Base-by-base conservation (phyloP, 2,329 filamentous ascomycete genomes). In the Rhynchosporium agropyri region DNA sequence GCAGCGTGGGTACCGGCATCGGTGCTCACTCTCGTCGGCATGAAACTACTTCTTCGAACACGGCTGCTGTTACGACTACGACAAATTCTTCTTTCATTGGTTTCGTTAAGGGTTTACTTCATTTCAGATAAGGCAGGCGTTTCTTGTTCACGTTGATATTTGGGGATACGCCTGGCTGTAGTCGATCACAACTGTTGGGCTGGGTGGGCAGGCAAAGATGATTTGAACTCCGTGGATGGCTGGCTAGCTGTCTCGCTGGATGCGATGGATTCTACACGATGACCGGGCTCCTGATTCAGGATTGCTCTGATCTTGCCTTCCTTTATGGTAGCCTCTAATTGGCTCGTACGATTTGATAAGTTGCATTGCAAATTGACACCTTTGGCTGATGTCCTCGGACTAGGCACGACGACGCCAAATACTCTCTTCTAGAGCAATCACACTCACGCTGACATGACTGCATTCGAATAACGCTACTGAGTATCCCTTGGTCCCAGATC, bases 81-180 rank as follows among this genome's bases (percentile, higher is more conserved):
- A 65, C 62, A 58, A 57, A 43, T 61, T 69, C 69, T 61, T 68
- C 69, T 68, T 69, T 73, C 62, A 66, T 69, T 71, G 61, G 65
- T 69, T 72, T 71, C 59, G 33, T 72, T 58, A 70, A 68, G 64
- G 68, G 68, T 48, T 65, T 71, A 59, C 59, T 71, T 67, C 60
- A 63, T 42, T 53, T 36, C 33, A 69, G 55, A 57, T 58, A 62
- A 69, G 70, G 70, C n/a, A 43, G 53, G 53, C 45, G 53, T 56
- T 50, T 40, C 20, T 46, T 50, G 28, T 26, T 50, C 46, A 20
- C 33, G 51, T 54, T 54, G 49, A 53, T 31, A 51, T 43, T 59
- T 51, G 49, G 51, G 51, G 51, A 10, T 33, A 33, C 51, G 31
- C 28, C 40, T 51, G 3, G 26, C 45, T 59, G 10, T 46, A 29